phyloP scores from a whole-genome alignment of 2,329 filamentous ascomycete genomes.

The Grosmannia huntii region DNA sequence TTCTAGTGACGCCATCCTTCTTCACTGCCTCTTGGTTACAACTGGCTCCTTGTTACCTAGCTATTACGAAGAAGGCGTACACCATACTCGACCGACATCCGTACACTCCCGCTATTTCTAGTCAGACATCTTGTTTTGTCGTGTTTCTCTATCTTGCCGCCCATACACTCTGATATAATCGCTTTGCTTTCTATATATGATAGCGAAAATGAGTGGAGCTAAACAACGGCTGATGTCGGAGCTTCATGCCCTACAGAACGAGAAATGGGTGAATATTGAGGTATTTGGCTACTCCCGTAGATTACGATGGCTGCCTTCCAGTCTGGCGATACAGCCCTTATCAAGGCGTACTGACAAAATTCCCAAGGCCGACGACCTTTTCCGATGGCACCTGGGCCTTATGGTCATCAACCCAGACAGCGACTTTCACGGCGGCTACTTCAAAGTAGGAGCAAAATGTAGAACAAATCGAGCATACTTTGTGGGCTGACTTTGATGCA shows the following conservation, averaged over 20 bases:
- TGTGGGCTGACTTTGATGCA: neutral
- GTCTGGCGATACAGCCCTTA: neutral
- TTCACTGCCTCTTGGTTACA: neutral
- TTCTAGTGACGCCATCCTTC: neutral
- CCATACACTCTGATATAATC: too few species aligned
- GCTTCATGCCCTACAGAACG: slow-evolving; percentile 66
- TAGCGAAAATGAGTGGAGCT: slow-evolving; percentile 33
- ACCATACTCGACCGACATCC: neutral
- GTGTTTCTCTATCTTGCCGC: neutral
- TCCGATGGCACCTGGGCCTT: slow-evolving; percentile 76
- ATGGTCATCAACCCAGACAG: slow-evolving; percentile 91
- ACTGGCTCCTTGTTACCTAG: neutral
- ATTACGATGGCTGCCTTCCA: neutral
- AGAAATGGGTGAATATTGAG: slow-evolving; percentile 89
- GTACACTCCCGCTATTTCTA: neutral
- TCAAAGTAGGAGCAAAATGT: slow-evolving; percentile 38
- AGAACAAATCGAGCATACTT: neutral
- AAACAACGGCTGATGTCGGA: slow-evolving; percentile 84
- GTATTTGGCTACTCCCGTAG: slow-evolving; percentile 30
- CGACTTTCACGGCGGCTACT: slow-evolving; percentile 83
- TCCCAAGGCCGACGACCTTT: slow-evolving; percentile 53
- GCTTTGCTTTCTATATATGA: neutral
- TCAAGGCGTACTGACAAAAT: neutral
- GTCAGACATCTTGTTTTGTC: neutral
- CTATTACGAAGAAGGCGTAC: neutral